These are phyloP conservation scores for Lachancea sp. DNA, from an alignment of 805 yeast species.

Conservation along the genomic window DNA sequence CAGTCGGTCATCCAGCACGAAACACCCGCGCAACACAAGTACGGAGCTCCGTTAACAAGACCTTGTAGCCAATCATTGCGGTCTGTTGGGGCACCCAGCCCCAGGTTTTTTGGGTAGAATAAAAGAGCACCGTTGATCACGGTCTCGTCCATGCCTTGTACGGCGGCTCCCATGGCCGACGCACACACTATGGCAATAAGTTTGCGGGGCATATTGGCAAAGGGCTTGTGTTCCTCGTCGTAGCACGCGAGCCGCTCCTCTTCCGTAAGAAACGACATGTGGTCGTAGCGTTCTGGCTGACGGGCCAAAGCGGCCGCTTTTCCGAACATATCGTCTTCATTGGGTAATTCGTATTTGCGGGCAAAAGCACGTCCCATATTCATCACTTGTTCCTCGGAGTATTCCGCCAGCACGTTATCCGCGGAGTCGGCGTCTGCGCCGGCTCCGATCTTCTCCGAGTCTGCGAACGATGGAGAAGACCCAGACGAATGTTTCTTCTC, in stretches of 20 bases:
- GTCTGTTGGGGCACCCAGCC: slow-evolving; percentile 40
- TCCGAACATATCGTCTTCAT: slow-evolving; percentile 52
- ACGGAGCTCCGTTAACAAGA: slow-evolving; percentile 63
- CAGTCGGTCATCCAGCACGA: slow-evolving; percentile 62
- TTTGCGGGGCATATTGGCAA: slow-evolving; percentile 37
- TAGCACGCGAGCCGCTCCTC: slow-evolving; percentile 48
- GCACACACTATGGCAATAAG: slow-evolving; percentile 52
- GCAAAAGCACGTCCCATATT: slow-evolving; percentile 68
- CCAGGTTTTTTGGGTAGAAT: slow-evolving; percentile 52
- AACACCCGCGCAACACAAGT: slow-evolving; percentile 53
- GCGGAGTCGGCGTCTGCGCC: slow-evolving; percentile 11
- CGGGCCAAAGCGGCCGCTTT: slow-evolving; percentile 65
- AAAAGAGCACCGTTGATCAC: slow-evolving; percentile 68
- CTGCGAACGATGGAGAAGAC: slow-evolving; percentile 5
- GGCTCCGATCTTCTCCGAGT: slow-evolving; percentile 6
- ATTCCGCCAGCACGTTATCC: slow-evolving; percentile 48
- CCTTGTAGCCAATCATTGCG: slow-evolving; percentile 52
- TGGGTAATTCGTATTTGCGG: slow-evolving; percentile 40
- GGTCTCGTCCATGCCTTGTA: slow-evolving; percentile 76
- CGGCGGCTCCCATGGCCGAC: slow-evolving; percentile 73
- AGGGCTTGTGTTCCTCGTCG: slow-evolving; percentile 42
- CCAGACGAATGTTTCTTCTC: slow-evolving; percentile 5
- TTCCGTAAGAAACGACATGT: slow-evolving; percentile 49
- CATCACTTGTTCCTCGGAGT: slow-evolving; percentile 57
- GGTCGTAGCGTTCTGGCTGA: slow-evolving; percentile 48